These are phyloP conservation scores for Leccinum uliginosum DNA, from an alignment of 768 basidiomycete genomes.

Conservation along the genomic window DNA sequence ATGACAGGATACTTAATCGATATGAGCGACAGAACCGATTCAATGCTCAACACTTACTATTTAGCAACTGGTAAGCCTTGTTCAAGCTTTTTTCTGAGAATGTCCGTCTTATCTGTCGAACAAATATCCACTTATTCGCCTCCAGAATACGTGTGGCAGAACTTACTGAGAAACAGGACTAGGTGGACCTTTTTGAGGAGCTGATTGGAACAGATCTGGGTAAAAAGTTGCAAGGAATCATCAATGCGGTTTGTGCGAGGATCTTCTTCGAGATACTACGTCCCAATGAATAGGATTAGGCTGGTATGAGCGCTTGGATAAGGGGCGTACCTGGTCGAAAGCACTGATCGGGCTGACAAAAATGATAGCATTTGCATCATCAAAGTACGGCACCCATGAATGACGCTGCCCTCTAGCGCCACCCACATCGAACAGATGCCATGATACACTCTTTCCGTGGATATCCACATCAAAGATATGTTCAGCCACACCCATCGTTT, in stretches of 20 bases:
- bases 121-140: background rate
- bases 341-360: conserved; percentile 78
- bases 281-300: background rate
- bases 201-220: conserved; percentile 77
- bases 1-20: conserved; percentile 65
- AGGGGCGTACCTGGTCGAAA: conserved; percentile 58
- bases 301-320: background rate
- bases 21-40: conserved; percentile 7
- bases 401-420: conserved; percentile 70
- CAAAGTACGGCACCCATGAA: conserved; percentile 64
- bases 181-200: conserved; percentile 68
- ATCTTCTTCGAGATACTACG: conserved; percentile 82
- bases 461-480: conserved; percentile 80
- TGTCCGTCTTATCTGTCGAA: conserved; percentile 67
- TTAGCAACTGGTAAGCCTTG: conserved; percentile 67
- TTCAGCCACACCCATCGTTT: conserved; percentile 86
- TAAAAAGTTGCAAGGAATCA: conserved; percentile 85
- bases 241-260: conserved; percentile 81
- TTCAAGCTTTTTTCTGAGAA: conserved; percentile 68
- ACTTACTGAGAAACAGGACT: conserved; percentile 56
- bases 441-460: conserved; percentile 70
- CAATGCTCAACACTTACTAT: conserved; percentile 50
- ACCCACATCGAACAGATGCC: conserved; percentile 72
- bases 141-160: background rate
- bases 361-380: conserved; percentile 76